Evolutionary conservation across 2,329 filamentous ascomycete genomes (phyloP).

Genomic region (Talaromyces sp.): DNA sequence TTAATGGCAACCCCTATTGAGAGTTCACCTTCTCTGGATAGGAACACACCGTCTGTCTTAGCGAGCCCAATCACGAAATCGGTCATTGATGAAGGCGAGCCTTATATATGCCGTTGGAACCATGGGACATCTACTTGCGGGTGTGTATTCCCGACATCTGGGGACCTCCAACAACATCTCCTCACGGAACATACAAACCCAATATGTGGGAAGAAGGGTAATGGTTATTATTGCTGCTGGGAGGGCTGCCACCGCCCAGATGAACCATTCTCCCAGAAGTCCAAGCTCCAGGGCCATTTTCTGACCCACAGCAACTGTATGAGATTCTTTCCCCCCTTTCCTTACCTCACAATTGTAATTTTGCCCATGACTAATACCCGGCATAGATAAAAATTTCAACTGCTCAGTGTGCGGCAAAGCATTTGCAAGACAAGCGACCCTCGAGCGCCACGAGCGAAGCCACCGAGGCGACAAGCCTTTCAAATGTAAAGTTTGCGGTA

Average conservation of each 20-base stretch:
- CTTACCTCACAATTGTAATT: background rate
- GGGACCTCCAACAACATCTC: conserved; percentile 36
- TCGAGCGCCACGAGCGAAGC: conserved; percentile 39
- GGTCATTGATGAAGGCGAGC: conserved; percentile 23
- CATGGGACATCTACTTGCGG: conserved; percentile 26
- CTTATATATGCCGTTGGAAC: conserved; percentile 35
- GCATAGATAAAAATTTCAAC: conserved; percentile 35
- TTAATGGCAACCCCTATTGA: conserved; percentile 31
- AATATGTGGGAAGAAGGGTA: conserved; percentile 31
- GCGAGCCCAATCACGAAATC: conserved; percentile 28
- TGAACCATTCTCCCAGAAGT: conserved; percentile 41
- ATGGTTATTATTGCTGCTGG: conserved; percentile 41
- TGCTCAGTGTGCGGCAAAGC: conserved; percentile 37
- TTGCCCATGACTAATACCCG: background rate
- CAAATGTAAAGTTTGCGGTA: conserved; percentile 35
- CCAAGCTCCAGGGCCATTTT: conserved; percentile 40
- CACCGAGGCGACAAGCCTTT: conserved; percentile 41
- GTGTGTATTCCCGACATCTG: conserved; percentile 27
- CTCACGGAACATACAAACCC: conserved; percentile 31
- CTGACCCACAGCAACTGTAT: conserved; percentile 40
- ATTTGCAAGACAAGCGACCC: conserved; percentile 38
- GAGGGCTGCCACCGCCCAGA: conserved; percentile 36
- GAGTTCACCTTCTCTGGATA: conserved; percentile 31
- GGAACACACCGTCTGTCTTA: conserved; percentile 27
- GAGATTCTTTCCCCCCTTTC: background rate